Evolutionary conservation across 2,329 filamentous ascomycete genomes (phyloP), one percentile per base, ranked within the genome.

Genomic region (Botryosphaeria dothidea): DNA sequence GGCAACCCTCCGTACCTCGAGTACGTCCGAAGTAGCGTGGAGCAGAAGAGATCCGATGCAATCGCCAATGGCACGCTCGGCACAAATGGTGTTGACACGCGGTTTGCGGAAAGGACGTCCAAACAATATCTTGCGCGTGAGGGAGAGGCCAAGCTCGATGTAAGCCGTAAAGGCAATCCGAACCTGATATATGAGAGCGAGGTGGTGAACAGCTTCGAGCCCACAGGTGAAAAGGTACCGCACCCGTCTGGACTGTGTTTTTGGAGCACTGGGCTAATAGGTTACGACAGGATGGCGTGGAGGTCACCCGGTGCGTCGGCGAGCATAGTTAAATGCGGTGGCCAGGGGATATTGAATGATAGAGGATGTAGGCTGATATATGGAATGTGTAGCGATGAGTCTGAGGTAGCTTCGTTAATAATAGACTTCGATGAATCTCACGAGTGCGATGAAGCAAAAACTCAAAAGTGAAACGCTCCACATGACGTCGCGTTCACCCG

Each of bases 1-100:
- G 90, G 89, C 0, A 91, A 91, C 69, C 89, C 89, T 4, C 85
- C 85, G 1, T 92, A 92, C 71, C 77, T 90, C 52, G 85, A 88
- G 69, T 93, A 92, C 69, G 89, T 93, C 51, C 81, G 89, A 64
- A 87, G 85, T 68, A 86, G 81, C 31, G 85, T 89, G 2, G 80
- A 83, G 43, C 80, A 90, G 76, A 92, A 92, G 80, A 25, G 61
- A 38, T 79, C 80, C 57, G 75, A 79, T 52, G 80, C 69, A 8
- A 74, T 77, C 11, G 71, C 75, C 34, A 73, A 73, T 13, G 38
- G 71, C 27, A 68, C 68, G 11, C 67, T 71, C 61, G 71, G 73
- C 57, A 73, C 31, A 17, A 65, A 64, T 61, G 74, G 70, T 13
- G 77, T 75, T 21, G 78, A 80, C 65, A 72, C 73, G 21, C 67